Base-by-base conservation (phyloP, 2,329 filamentous ascomycete species). In the Xylaria multiplex region DNA sequence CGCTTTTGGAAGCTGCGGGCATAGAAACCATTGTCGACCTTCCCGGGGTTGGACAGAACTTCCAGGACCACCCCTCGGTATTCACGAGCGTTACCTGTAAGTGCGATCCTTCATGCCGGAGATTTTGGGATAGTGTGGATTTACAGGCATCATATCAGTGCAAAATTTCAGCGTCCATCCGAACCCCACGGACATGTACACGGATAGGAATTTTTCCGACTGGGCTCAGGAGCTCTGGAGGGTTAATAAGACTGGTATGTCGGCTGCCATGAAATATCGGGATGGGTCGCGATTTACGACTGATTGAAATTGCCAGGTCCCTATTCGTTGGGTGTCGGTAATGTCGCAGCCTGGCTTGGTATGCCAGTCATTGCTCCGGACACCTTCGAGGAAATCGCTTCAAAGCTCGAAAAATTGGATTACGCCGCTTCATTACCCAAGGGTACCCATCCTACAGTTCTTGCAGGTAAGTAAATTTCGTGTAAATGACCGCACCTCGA, bases 21-120 rank as follows among this genome's bases (percentile, higher is more conserved):
- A 80, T 86, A 32, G 74, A 79, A 7, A 74, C 76, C 1, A 64
- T 80, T 6, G 76, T 83, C 42, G 78, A 83, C 54, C 76, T 84
- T 16, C 79, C 81, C 4, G 80, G 81, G 2, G 83, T 86, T 3
- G 83, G 83, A 4, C 77, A 81, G 57, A 82, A 84, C 65, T 81
- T 84, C 63, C 82, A 84, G 65, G 83, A 85, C 67, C 82, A 85
- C 59, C 73, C 76, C 11, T 79, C 74, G 70, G 66, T 77, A 6
- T 69, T 73, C 19, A 71, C 73, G 40, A 69, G 62, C 24, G 70
- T 77, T 54, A 52, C 60, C 8, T 66, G 75, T 77, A 67, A 71
- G 74, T 70, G 4, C 16, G n/a, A 4, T 22, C 30, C 3, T 35
- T 16, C 19, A 6, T 16, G 30, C 3, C 16, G 7, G 4, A 30